phyloP scores from a whole-genome alignment of 2,329 filamentous ascomycete species.

The Thielaviopsis euricoi region DNA sequence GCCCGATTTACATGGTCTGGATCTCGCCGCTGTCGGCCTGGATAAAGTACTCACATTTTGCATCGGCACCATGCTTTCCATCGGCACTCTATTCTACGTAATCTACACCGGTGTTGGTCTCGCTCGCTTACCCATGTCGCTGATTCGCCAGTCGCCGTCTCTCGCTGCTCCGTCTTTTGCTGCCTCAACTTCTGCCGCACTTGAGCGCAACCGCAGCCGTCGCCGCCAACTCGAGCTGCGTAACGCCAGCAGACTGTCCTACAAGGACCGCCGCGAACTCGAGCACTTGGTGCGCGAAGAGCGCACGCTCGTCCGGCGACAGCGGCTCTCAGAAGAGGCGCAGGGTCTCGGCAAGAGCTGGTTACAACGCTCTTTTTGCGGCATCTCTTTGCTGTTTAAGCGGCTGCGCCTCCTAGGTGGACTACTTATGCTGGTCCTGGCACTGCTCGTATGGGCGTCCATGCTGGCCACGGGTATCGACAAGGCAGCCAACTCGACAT shows the following conservation, averaged over 20 bases:
- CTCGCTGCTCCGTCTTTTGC: constrained; percentile 68
- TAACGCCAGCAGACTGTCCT: constrained; percentile 61
- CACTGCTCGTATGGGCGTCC: constrained; percentile 65
- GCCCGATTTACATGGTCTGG: constrained; percentile 83
- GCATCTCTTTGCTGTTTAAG: constrained; percentile 64
- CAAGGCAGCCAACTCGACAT: constrained; percentile 89
- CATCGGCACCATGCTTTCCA: constrained; percentile 69
- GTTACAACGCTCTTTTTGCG: constrained; percentile 62
- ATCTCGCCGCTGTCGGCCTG: constrained; percentile 37
- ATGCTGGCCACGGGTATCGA: constrained; percentile 95
- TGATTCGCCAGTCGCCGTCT: constrained; percentile 83
- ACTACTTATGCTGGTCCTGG: constrained; percentile 55
- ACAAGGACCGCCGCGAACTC: constrained; percentile 77
- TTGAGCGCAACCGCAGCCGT: constrained; percentile 78
- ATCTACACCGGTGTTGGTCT: constrained; percentile 81
- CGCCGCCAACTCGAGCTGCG: constrained; percentile 83
- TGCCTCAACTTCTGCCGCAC: constrained; percentile 59
- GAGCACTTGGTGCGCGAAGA: constrained; percentile 81
- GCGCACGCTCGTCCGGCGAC: constrained; percentile 74
- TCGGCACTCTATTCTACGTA: constrained; percentile 74
- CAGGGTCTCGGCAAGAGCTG: constrained; percentile 32
- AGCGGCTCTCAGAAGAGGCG: constrained; percentile 71
- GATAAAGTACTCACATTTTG: constrained; percentile 86
- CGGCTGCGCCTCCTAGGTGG: constrained; percentile 81
- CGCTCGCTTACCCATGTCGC: constrained; percentile 70